Evolutionary conservation across 2,329 filamentous ascomycete species (phyloP), one percentile per base, ranked within the genome.

Genomic region (Setomelanomma holmii): DNA sequence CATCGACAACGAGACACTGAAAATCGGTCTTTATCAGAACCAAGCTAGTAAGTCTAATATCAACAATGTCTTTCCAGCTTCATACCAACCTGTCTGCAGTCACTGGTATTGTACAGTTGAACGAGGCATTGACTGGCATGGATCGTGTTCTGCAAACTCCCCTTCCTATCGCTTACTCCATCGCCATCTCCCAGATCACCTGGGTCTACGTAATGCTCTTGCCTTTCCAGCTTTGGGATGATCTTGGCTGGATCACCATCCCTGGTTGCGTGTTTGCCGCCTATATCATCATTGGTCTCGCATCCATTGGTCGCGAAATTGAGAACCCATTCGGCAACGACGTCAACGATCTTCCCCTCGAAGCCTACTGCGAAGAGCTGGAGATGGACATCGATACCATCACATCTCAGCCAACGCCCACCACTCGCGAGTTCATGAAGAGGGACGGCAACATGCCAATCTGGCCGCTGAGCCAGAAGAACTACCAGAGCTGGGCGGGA

Each of bases 271-370:
- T 93, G 21, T 72, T 75, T 56, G 88, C 87, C 5, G 86, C 89
- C 4, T 95, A 93, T 75, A 95, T 95, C 66, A 93, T 96, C 72
- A 84, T 95, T 58, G 89, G 89, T 34, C 84, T 96, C 40, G 82
- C 85, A 2, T 81, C 84, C 61, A 93, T 95, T 64, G 90, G 90
- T 35, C 85, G 85, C 61, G 90, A 95, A 76, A 89, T 95, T 59
- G 90, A 95, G 75, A 91, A 95, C 69, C 90, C 90, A 14, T 95
- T 95, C 72, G 90, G 90, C 52, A 81, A 87, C 60, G 90, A 95
- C 61, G 90, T 93, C 64, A 95, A 95, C 70, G 90, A 95, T 72
- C 78, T 74, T 12, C 69, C 69, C 11, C 69, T 74, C 4, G 90
- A 93, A 68, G 78, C 81, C 12, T 96, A 87, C 79, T 95, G 90